These are phyloP conservation scores for Cytospora chrysosperma DNA, from an alignment of 2,329 filamentous ascomycete genomes.

Conservation along the genomic window DNA sequence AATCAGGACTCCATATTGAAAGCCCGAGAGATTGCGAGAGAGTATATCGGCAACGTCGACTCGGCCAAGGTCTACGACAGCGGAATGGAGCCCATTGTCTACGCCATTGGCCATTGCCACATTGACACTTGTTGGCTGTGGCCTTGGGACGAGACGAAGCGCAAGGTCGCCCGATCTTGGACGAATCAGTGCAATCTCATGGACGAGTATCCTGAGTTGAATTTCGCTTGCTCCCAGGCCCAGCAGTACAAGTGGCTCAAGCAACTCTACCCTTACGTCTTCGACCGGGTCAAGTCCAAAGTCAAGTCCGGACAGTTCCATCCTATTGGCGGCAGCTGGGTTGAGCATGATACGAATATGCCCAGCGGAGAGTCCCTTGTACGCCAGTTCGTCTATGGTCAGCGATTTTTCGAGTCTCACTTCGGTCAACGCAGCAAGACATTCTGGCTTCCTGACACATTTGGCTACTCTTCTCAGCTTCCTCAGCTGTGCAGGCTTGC, in stretches of 20 bases:
- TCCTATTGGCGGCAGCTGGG: slow-evolving; percentile 96
- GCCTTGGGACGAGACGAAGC: slow-evolving; percentile 97
- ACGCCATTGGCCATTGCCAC: slow-evolving; percentile 91
- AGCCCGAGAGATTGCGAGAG: slow-evolving; percentile 77
- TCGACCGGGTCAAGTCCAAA: slow-evolving; percentile 86
- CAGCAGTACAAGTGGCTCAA: slow-evolving; percentile 99
- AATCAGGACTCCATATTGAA: slow-evolving; percentile 75
- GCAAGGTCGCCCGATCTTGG: slow-evolving; percentile 95
- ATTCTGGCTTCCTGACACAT: slow-evolving; percentile 98
- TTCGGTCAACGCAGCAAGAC: slow-evolving; percentile 87
- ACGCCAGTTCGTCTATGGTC: slow-evolving; percentile 92
- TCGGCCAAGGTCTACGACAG: slow-evolving; percentile 80
- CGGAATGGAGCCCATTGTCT: slow-evolving; percentile 73
- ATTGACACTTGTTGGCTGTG: slow-evolving; percentile 99
- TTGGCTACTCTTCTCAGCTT: slow-evolving; percentile 93
- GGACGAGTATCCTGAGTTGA: slow-evolving; percentile 90
- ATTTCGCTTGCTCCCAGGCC: slow-evolving; percentile 89
- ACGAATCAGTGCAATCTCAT: slow-evolving; percentile 94
- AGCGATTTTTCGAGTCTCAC: slow-evolving; percentile 89
- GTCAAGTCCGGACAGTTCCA: slow-evolving; percentile 89
- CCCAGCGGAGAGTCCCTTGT: slow-evolving; percentile 93
- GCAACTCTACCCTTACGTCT: slow-evolving; percentile 81
- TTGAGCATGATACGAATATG: slow-evolving; percentile 98
- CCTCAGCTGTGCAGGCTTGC: slow-evolving; percentile 90
- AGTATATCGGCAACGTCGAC: slow-evolving; percentile 82